Conservation (phyloP, 2,329 filamentous ascomycete species). For the Cytospora schulzeri region DNA sequence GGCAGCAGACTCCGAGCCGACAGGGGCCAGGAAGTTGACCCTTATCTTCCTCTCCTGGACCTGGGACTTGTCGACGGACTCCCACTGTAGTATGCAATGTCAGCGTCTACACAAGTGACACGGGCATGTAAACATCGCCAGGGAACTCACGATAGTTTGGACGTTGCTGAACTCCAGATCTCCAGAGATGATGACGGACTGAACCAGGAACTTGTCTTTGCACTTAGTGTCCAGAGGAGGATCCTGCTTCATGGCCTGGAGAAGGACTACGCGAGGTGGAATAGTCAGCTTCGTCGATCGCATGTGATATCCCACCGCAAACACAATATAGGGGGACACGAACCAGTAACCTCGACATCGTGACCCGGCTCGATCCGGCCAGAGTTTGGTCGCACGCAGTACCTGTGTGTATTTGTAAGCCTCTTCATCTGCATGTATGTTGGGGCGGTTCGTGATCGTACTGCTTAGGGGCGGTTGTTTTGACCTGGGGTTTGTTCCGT, state of each 20-base stretch:
- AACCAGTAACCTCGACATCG: constrained; percentile 91
- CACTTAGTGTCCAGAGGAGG: constrained; percentile 85
- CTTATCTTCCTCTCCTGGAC: constrained; percentile 96
- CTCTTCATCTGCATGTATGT: constrained; percentile 25
- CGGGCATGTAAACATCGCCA: too few relatives aligned
- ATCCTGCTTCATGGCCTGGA: constrained; percentile 98
- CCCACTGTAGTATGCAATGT: constrained; percentile 62
- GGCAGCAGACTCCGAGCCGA: constrained; percentile 47
- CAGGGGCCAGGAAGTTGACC: constrained; percentile 76
- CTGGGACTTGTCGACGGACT: constrained; percentile 72
- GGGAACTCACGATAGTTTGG: constrained; percentile 72
- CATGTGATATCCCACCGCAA: constrained; percentile 6
- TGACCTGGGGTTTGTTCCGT: constrained; percentile 69
- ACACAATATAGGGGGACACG: constrained; percentile 33
- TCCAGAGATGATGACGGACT: constrained; percentile 80
- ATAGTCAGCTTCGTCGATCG: constrained; percentile 14
- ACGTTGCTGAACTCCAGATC: constrained; percentile 85
- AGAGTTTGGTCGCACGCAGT: constrained; percentile 96
- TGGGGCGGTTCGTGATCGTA: constrained; percentile 53
- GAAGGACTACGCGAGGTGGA: constrained; percentile 65
- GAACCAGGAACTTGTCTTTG: constrained; percentile 96
- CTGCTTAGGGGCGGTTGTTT: constrained; percentile 99
- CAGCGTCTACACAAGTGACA: constrained; percentile 27
- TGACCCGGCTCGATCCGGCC: constrained; percentile 90
- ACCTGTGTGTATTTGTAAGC: constrained; percentile 59